phyloP scores from a whole-genome alignment of 148 eudicot species.

The Amaranthus cruentus region DNA sequence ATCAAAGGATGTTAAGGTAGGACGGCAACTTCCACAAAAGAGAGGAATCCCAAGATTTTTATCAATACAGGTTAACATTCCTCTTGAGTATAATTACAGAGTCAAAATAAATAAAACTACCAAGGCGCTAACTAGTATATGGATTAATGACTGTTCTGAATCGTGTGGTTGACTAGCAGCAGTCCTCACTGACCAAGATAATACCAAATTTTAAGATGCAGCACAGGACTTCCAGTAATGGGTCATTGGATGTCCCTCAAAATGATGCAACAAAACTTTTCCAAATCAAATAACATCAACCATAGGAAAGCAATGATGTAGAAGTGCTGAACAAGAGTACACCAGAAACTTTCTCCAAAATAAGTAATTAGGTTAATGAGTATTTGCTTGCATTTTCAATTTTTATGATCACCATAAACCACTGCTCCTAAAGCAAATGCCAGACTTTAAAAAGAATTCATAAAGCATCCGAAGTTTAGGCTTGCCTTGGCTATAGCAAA shows the following conservation, averaged over 20 bases:
- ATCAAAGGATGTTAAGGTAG: constrained; percentile 35
- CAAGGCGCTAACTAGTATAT: constrained; percentile 22
- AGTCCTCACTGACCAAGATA: constrained; percentile 31
- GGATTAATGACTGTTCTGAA: constrained; percentile 25
- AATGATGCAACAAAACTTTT: constrained; percentile 27
- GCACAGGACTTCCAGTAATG: constrained; percentile 22
- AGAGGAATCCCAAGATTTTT: constrained; percentile 26
- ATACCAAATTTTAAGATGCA: constrained; percentile 28
- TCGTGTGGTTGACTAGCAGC: constrained; percentile 24
- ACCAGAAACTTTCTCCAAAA: constrained; percentile 35
- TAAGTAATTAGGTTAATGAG: constrained; percentile 26
- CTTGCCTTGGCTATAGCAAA: constrained; percentile 93
- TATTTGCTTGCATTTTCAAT: constrained; percentile 27
- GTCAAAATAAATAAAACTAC: constrained; percentile 36
- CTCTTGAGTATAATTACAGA: constrained; percentile 31
- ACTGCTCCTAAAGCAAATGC: constrained; percentile 32
- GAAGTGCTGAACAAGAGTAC: constrained; percentile 19
- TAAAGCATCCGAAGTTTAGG: constrained; percentile 60
- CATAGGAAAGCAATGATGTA: constrained; percentile 23
- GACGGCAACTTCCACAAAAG: constrained; percentile 27
- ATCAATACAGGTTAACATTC: constrained; percentile 38
- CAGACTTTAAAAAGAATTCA: constrained; percentile 47
- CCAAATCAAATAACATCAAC: constrained; percentile 20
- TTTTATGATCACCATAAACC: constrained; percentile 35
- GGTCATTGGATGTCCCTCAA: constrained; percentile 28